phyloP scores from a whole-genome alignment of 2,329 filamentous ascomycete genomes.

The Dothideomycetes sp. region DNA sequence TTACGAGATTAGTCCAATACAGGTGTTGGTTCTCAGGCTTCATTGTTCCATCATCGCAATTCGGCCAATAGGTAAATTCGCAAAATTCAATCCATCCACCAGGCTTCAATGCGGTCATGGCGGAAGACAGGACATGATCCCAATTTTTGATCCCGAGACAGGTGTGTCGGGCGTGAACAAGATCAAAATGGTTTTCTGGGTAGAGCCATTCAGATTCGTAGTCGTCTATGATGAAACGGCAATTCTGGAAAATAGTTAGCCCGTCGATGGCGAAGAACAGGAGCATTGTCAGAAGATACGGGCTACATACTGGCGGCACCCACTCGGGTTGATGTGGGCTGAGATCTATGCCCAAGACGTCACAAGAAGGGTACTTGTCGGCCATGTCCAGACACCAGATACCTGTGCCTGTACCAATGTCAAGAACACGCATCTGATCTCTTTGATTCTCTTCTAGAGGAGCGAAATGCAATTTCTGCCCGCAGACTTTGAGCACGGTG shows the following conservation, averaged over 20 bases:
- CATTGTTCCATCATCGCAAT: slow-evolving; percentile 12
- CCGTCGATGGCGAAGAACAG: too few relatives aligned
- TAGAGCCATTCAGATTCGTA: slow-evolving; percentile 19
- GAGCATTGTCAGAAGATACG: too few relatives aligned
- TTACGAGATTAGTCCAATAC: slow-evolving; percentile 12
- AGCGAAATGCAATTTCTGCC: slow-evolving; percentile 9
- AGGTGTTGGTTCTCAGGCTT: slow-evolving; percentile 11
- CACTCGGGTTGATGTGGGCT: slow-evolving; percentile 38
- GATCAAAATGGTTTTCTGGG: slow-evolving; percentile 7
- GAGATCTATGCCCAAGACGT: slow-evolving; percentile 36
- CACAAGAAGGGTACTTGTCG: slow-evolving; percentile 17
- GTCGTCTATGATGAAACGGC: slow-evolving; percentile 21
- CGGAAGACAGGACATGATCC: slow-evolving; percentile 9
- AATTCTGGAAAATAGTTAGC: too few relatives aligned
- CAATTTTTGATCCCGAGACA: slow-evolving; percentile 10
- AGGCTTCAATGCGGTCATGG: slow-evolving; percentile 16
- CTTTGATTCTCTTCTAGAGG: slow-evolving; percentile 2
- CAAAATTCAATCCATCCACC: slow-evolving; percentile 30
- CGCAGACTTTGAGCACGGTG: slow-evolving; percentile 8
- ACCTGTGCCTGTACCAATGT: slow-evolving; percentile 41
- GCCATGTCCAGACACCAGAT: slow-evolving; percentile 25
- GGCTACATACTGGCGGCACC: slow-evolving; percentile 24
- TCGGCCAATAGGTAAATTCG: slow-evolving; percentile 18
- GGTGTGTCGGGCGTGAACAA: slow-evolving; percentile 6
- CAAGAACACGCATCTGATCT: slow-evolving; percentile 29